Percentiles rank a stretch among this genome's conserved stretches.
phyloP scores from a whole-genome alignment of 1,284 basidiomycete species.

The Tranzscheliella williamsii region DNA sequence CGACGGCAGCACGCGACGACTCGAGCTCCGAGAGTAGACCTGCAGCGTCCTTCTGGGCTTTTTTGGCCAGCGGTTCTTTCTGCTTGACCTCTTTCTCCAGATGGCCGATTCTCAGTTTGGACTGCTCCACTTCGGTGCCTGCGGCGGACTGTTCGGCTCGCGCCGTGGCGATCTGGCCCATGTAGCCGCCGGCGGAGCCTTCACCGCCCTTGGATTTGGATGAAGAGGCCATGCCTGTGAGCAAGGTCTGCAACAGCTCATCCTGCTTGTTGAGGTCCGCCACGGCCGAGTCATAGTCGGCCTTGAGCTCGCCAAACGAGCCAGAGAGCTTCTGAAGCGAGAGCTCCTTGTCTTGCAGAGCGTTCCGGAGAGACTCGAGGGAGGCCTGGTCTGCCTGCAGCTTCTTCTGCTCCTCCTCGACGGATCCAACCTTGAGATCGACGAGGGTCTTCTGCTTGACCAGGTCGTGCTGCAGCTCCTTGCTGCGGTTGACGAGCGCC shows the following conservation, averaged over 20 bases:
- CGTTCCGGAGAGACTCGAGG: constrained; percentile 61
- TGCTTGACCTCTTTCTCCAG: constrained; percentile 78
- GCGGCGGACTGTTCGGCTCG: constrained; percentile 75
- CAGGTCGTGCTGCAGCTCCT: constrained; percentile 78
- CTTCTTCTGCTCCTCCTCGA: constrained; percentile 78
- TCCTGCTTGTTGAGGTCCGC: constrained; percentile 75
- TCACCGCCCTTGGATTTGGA: constrained; percentile 67
- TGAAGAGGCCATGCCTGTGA: constrained; percentile 79
- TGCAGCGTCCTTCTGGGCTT: constrained; percentile 80
- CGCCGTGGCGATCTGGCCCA: constrained; percentile 93
- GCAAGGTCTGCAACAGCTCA: constrained; percentile 90
- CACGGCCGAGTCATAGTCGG: constrained; percentile 70
- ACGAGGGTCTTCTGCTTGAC: constrained; percentile 84
- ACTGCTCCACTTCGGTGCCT: constrained; percentile 82
- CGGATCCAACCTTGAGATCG: constrained; percentile 77
- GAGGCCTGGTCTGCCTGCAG: constrained; percentile 67
- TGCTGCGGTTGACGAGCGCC: constrained; percentile 76
- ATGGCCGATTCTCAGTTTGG: constrained; percentile 76
- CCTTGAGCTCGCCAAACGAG: constrained; percentile 64
- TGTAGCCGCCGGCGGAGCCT: constrained; percentile 79
- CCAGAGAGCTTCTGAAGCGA: constrained; percentile 24
- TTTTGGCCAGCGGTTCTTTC: constrained; percentile 79
- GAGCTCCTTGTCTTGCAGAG: constrained; percentile 62
- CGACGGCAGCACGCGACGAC: constrained; percentile 63
- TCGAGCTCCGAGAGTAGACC: constrained; percentile 69